Percentiles rank a stretch among this genome's conserved stretches.
Conservation (phyloP, 1,284 basidiomycete species). For the Ganoderma sinense region DNA sequence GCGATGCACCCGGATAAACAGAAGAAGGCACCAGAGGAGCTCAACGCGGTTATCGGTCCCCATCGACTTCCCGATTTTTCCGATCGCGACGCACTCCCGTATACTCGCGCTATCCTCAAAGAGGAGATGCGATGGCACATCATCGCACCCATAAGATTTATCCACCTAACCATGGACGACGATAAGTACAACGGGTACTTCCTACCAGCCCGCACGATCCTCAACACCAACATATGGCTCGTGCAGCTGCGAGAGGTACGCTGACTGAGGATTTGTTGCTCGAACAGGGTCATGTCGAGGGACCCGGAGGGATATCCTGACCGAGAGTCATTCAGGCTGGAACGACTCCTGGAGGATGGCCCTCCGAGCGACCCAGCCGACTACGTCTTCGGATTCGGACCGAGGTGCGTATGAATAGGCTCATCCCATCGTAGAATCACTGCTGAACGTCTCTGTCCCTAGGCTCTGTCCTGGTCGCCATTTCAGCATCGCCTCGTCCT, state of each 20-base stretch:
- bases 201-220: conserved; percentile 26
- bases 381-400: conserved; percentile 31
- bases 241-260: conserved; percentile 40
- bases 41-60: conserved; percentile 12
- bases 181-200: conserved; percentile 15
- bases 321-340: conserved; percentile 21
- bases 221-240: conserved; percentile 33
- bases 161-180: neutral
- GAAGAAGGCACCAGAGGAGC: conserved; percentile 16
- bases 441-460: no score
- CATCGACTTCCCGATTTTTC: conserved; percentile 11
- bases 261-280: neutral
- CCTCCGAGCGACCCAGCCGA: conserved; percentile 11
- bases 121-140: conserved; percentile 9
- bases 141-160: neutral
- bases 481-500: no score
- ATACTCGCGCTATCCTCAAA: conserved; percentile 12
- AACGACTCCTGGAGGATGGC: conserved; percentile 1
- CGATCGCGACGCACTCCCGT: conserved; percentile 15
- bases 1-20: conserved; percentile 3
- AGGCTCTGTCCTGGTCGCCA: no score
- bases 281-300: neutral
- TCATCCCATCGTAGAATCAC: no score
- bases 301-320: conserved; percentile 21
- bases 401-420: conserved; percentile 18